phyloP scores from a whole-genome alignment of 2,329 filamentous ascomycete species.

The Aspergillus japonicus region DNA sequence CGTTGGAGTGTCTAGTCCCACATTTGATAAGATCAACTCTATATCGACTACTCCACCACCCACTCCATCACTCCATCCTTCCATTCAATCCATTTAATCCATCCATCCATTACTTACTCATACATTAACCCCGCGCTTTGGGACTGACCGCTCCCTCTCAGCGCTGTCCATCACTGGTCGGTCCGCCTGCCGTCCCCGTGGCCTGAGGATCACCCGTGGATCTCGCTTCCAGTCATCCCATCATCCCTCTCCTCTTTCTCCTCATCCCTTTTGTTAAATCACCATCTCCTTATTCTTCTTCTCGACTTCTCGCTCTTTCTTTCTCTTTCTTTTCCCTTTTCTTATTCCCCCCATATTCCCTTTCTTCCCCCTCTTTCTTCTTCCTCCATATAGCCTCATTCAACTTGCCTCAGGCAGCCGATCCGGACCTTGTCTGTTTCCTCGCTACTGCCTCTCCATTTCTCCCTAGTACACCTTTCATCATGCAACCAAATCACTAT shows the following conservation, averaged over 20 bases:
- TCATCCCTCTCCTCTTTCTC: background rate
- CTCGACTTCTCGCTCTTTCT: background rate
- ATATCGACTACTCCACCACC: background rate
- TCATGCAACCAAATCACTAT: constrained; percentile 43
- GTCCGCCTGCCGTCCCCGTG: constrained; percentile 7
- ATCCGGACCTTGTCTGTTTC: background rate
- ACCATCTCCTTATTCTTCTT: background rate
- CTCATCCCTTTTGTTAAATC: constrained; percentile 4
- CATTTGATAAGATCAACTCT: background rate
- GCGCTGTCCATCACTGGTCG: background rate
- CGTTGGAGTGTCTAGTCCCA: background rate
- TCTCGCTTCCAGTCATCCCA: background rate
- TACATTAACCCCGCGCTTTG: constrained; percentile 2
- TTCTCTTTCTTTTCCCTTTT: background rate
- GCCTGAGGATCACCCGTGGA: constrained; percentile 1
- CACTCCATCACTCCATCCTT: background rate
- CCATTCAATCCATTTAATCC: too few species aligned
- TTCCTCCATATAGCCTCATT: background rate
- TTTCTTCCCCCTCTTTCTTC: background rate
- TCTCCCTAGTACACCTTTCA: background rate
- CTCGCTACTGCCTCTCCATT: constrained; percentile 5
- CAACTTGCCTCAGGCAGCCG: background rate
- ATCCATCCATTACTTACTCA: too few species aligned
- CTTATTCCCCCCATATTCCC: background rate
- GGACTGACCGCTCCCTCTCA: constrained; percentile 3